A percentile compares a stretch with the other conserved stretches of the same genome.
Evolutionary conservation across 1,284 basidiomycete species (phyloP).

Genomic region (Tilletia caries): DNA sequence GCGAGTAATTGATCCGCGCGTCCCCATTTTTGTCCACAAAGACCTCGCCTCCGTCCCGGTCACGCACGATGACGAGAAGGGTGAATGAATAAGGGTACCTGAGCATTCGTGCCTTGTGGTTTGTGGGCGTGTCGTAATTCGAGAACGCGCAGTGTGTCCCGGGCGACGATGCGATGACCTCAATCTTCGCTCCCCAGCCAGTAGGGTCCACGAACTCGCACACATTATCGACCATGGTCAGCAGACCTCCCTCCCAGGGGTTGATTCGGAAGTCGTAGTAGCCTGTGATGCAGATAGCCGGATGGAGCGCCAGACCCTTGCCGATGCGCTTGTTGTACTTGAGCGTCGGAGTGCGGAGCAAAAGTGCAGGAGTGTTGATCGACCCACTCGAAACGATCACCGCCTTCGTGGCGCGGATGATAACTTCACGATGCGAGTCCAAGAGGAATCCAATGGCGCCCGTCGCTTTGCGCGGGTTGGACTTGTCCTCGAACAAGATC

Average conservation of each 20-base stretch:
- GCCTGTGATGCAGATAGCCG: constrained; percentile 55
- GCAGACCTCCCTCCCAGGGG: constrained; percentile 57
- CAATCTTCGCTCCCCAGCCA: constrained; percentile 57
- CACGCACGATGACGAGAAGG: constrained; percentile 49
- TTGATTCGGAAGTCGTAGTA: constrained; percentile 55
- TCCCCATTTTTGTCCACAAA: constrained; percentile 53
- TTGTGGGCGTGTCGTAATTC: constrained; percentile 49
- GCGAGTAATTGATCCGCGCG: constrained; percentile 54
- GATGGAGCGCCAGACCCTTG: constrained; percentile 57
- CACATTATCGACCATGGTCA: constrained; percentile 55
- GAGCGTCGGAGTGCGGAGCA: constrained; percentile 55
- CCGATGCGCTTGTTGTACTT: constrained; percentile 57
- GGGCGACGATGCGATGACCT: constrained; percentile 56
- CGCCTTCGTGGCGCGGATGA: constrained; percentile 51
- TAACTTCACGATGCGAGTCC: constrained; percentile 25
- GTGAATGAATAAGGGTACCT: constrained; percentile 49
- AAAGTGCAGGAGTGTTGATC: constrained; percentile 56
- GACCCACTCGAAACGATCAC: constrained; percentile 56
- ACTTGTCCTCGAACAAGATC: constrained; percentile 52
- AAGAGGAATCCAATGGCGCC: constrained; percentile 43
- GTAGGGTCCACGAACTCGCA: constrained; percentile 43
- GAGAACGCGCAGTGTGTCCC: constrained; percentile 50
- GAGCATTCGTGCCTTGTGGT: constrained; percentile 55
- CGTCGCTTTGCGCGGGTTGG: constrained; percentile 28
- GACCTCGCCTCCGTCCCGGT: constrained; percentile 53